phyloP scores from a whole-genome alignment of 2,329 filamentous ascomycete genomes.

The Sporothrix globosa region DNA sequence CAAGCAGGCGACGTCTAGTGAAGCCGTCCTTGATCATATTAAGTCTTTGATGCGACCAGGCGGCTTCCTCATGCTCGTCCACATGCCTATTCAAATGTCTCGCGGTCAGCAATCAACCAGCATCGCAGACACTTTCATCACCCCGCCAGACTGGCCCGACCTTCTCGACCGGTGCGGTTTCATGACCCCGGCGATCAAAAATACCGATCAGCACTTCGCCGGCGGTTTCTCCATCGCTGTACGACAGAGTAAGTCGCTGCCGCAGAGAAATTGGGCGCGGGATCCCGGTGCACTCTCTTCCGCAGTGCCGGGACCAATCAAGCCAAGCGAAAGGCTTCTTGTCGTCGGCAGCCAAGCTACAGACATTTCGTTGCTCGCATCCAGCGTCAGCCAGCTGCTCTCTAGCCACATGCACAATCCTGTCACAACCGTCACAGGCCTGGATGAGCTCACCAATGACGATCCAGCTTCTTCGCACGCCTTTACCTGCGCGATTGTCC shows the following conservation, averaged over 20 bases:
- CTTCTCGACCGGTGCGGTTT: conserved; percentile 45
- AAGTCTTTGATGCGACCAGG: conserved; percentile 40
- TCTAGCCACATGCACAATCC: not conserved
- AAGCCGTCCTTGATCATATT: conserved; percentile 34
- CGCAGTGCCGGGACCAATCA: not conserved
- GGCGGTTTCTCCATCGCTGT: conserved; percentile 46
- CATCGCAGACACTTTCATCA: conserved; percentile 29
- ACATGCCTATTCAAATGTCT: conserved; percentile 35
- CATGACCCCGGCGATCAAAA: conserved; percentile 37
- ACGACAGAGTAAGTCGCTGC: conserved; percentile 42
- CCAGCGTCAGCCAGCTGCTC: not conserved
- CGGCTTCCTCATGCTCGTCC: conserved; percentile 42
- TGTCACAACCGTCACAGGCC: not conserved
- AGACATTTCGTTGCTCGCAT: not conserved
- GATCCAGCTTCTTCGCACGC: not conserved
- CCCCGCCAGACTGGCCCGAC: conserved; percentile 44
- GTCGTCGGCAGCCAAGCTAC: conserved; percentile 1
- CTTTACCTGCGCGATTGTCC: conserved; percentile 44
- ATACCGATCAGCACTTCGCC: conserved; percentile 43
- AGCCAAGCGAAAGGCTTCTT: not conserved
- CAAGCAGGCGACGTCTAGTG: conserved; percentile 15
- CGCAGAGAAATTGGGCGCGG: conserved; percentile 35
- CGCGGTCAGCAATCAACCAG: not conserved
- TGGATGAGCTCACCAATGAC: conserved; percentile 39
- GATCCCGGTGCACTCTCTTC: conserved; percentile 20